phyloP scores from a whole-genome alignment of 2,329 filamentous ascomycete genomes.

The Plectosphaerella cucumerina region DNA sequence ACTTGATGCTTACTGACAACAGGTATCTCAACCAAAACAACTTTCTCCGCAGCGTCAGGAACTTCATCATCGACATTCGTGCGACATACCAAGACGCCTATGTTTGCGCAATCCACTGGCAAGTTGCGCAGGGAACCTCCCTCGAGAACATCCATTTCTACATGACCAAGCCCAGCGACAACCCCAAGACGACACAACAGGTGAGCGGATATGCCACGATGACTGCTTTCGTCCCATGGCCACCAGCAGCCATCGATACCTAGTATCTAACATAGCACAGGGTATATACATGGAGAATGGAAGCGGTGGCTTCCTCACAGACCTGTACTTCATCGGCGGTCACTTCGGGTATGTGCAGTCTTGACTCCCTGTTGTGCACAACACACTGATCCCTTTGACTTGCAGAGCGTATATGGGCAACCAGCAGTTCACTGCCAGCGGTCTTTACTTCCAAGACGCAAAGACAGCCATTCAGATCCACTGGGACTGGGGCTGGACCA shows the following conservation, averaged over 20 bases:
- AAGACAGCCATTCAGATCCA: slow-evolving; percentile 63
- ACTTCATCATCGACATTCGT: slow-evolving; percentile 56
- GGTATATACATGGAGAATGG: slow-evolving; percentile 23
- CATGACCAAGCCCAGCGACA: slow-evolving; percentile 26
- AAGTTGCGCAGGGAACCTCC: slow-evolving; percentile 56
- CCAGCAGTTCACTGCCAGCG: slow-evolving; percentile 66
- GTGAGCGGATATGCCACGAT: too few relatives aligned
- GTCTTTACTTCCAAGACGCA: slow-evolving; percentile 61
- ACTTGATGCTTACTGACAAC: too few relatives aligned
- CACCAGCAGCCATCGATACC: background rate
- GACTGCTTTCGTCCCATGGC: too few relatives aligned
- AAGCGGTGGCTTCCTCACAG: slow-evolving; percentile 40
- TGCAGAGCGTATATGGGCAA: slow-evolving; percentile 56
- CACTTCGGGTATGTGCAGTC: slow-evolving; percentile 42
- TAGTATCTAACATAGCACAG: background rate
- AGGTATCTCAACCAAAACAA: slow-evolving; percentile 43
- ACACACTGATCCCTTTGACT: slow-evolving; percentile 21
- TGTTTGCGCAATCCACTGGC: slow-evolving; percentile 54
- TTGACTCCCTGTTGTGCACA: too few relatives aligned
- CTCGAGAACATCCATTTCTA: slow-evolving; percentile 47
- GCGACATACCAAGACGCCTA: slow-evolving; percentile 21
- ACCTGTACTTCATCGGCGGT: slow-evolving; percentile 60
- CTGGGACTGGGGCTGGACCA: slow-evolving; percentile 71
- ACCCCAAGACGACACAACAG: slow-evolving; percentile 15
- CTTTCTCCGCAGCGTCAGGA: slow-evolving; percentile 62